Conservation (phyloP, 495 filamentous ascomycete genomes). For the Penicillium cinerascens region DNA sequence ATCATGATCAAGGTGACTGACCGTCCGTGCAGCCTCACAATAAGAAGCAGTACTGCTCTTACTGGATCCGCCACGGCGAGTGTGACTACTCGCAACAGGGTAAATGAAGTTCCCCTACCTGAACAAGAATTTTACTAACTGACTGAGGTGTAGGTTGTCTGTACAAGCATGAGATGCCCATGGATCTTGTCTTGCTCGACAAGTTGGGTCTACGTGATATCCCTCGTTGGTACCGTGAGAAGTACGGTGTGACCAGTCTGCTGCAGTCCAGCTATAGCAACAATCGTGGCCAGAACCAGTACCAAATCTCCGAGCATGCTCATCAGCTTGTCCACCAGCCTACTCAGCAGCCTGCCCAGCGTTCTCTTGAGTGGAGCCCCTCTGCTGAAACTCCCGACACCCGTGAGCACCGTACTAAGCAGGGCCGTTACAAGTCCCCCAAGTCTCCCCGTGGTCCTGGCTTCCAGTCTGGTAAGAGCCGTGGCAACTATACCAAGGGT, state of each 20-base stretch:
- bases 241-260: conserved; percentile 33
- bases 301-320: neutral
- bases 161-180: conserved; percentile 85
- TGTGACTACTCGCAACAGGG: conserved; percentile 81
- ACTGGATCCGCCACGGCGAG: conserved; percentile 79
- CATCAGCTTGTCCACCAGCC: neutral
- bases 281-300: conserved; percentile 6
- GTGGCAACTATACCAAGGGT: neutral
- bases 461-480: neutral
- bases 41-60: conserved; percentile 78
- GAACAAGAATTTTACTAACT: conserved; percentile 4
- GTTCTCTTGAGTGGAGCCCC: neutral
- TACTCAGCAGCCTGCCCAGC: neutral
- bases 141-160: conserved; percentile 54
- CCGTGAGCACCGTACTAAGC: conserved; percentile 12
- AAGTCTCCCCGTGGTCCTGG: conserved; percentile 7
- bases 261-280: conserved; percentile 12
- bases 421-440: conserved; percentile 4
- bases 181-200: conserved; percentile 53
- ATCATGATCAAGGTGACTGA: neutral
- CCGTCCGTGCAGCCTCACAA: neutral
- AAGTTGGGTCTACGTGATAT: conserved; percentile 57
- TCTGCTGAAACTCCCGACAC: neutral
- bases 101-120: conserved; percentile 11
- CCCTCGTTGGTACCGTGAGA: conserved; percentile 56